Evolutionary conservation across 345 rosid species (phyloP).

Genomic region (Lagerstroemia speciosa): DNA sequence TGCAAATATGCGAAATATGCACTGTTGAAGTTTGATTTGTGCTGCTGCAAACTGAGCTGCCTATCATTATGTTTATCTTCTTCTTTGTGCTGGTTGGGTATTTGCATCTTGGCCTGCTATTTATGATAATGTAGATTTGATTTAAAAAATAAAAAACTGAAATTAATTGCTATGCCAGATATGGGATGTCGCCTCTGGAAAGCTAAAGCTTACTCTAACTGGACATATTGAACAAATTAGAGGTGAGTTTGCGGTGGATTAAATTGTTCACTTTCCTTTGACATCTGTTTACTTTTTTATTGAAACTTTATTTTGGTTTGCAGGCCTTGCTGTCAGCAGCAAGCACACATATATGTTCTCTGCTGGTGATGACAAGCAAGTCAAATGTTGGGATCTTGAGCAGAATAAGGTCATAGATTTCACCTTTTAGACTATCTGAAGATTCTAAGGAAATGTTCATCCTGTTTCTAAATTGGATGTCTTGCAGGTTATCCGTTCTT

Average conservation of each 20-base stretch:
- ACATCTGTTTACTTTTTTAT: slow-evolving; percentile 4
- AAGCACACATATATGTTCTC: slow-evolving; percentile 94
- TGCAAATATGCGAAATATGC: background rate
- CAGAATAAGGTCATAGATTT: slow-evolving; percentile 74
- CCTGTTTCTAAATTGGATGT: background rate
- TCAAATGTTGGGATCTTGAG: slow-evolving; percentile 99
- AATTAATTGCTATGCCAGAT: slow-evolving; percentile 41
- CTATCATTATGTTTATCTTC: background rate
- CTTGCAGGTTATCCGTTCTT: slow-evolving; percentile 79
- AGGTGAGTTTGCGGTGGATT: slow-evolving; percentile 36
- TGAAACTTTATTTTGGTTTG: slow-evolving; percentile 7
- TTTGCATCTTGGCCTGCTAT: background rate
- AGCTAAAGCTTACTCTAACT: slow-evolving; percentile 81
- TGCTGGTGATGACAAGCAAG: slow-evolving; percentile 99
- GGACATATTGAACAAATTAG: slow-evolving; percentile 96
- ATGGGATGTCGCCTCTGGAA: slow-evolving; percentile 95
- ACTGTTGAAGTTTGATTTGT: background rate
- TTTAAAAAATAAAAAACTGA: background rate
- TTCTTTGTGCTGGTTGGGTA: background rate
- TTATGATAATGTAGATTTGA: background rate
- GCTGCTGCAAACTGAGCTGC: background rate
- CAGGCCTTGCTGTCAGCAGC: slow-evolving; percentile 90
- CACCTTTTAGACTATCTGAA: background rate
- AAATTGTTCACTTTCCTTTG: slow-evolving; percentile 8
- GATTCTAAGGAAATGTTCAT: background rate